Conservation (phyloP, 192 early-diverging fungal species). For the Jimgerdemannia lactiflua region DNA sequence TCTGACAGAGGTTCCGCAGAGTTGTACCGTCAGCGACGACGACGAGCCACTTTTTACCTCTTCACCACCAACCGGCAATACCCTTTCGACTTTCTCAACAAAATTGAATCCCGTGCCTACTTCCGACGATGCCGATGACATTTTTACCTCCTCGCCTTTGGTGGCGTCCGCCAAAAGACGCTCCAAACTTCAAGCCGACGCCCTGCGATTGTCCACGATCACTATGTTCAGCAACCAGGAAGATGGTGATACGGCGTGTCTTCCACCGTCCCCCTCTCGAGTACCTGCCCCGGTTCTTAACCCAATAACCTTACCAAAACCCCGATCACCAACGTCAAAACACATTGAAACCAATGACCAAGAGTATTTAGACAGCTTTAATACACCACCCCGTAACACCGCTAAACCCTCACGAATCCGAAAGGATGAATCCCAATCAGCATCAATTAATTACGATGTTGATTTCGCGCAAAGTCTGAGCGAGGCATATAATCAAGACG, state of each 20-base stretch:
- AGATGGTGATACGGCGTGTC: background rate
- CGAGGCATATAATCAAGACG: background rate
- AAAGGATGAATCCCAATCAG: background rate
- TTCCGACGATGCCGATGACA: background rate
- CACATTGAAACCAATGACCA: background rate
- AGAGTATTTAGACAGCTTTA: background rate
- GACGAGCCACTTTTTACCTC: background rate
- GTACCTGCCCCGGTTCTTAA: background rate
- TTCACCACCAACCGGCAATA: background rate
- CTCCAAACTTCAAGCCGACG: background rate
- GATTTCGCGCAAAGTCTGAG: background rate
- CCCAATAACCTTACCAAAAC: background rate
- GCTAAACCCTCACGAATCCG: background rate
- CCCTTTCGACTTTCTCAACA: background rate
- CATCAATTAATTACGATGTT: background rate
- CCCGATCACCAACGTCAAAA: background rate
- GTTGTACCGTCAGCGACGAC: background rate
- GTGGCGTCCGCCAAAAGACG: background rate
- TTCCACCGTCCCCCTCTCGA: background rate
- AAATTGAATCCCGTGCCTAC: background rate
- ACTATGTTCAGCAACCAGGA: background rate
- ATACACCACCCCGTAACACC: background rate
- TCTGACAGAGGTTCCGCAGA: background rate
- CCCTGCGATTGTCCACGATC: background rate
- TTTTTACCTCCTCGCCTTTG: background rate